Evolutionary conservation across 2,329 filamentous ascomycete genomes (phyloP), one percentile per base, ranked within the genome.

Genomic region (Aspergillus hiratsukae): DNA sequence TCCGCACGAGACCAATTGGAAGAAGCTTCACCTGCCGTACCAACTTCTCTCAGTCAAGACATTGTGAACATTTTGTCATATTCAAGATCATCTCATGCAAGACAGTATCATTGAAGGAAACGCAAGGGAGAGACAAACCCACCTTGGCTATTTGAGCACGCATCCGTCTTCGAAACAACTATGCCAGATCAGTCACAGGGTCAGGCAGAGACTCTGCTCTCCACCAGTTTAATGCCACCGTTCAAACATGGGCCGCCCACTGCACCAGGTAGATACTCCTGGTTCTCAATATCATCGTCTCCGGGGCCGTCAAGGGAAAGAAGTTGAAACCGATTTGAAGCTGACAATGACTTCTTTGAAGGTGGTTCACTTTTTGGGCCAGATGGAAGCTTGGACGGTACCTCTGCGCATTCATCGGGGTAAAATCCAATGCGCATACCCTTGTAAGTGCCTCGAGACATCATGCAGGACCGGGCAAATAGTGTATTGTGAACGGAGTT

Each of bases 401-500:
- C 80, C 55, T 82, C 80, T 40, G 83, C 82, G 67, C 90, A 95
- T 63, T 92, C 88, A 64, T 95, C 90, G 0, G 76, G 72, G 58
- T 81, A 85, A 81, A 86, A 93, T 14, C 87, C 84, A 62, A 95
- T 87, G 59, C 81, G 86, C 58, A 81, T 84, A 23, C 83, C 80
- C 67, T 87, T 90, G 76, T 94, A 95, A 29, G 80, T 81, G 14
- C 82, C 84, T 55, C 74, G 71, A 55, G 75, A 79, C 82, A 88
- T 86, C 87, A 95, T 89, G 75, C 90, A 94, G 9, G 83, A 89
- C 19, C 84, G 83, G 8, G 90, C 89, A 72, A 87, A 90, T 52
- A 90, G 80, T 10, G 90, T 88, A 59, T 88, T 87, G 66, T 87
- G 82, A 9, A 95, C 81, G 0, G 89, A 91, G 70, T 92, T 95